phyloP scores from a whole-genome alignment of 805 yeast genomes.

The Myxozyma mucilagina region DNA sequence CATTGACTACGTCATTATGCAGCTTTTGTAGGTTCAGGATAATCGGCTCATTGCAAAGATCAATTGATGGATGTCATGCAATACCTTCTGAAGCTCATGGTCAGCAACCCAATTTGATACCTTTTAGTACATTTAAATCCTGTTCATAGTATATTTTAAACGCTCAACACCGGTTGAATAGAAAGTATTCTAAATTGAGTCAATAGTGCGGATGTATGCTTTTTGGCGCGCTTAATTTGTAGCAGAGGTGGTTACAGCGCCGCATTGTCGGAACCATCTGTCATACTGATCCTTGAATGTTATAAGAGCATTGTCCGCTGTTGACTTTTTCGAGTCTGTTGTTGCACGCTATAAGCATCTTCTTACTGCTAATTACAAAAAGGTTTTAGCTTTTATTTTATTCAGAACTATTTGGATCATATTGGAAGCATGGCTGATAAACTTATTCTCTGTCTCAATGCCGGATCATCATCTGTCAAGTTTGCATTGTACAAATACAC shows the following conservation, averaged over 20 bases:
- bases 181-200: too few relatives aligned
- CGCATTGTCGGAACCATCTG: neutral
- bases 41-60: neutral
- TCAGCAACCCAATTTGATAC: too few relatives aligned
- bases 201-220: neutral
- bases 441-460: slow-evolving; percentile 27
- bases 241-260: neutral
- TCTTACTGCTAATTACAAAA: too few relatives aligned
- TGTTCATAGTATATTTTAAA: too few relatives aligned
- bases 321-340: neutral
- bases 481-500: slow-evolving; percentile 25
- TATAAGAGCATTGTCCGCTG: neutral
- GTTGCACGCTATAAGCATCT: neutral
- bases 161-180: too few relatives aligned
- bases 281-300: too few relatives aligned
- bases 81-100: too few relatives aligned
- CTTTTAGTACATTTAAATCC: too few relatives aligned
- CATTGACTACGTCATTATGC: neutral
- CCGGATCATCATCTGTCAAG: slow-evolving; percentile 33
- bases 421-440: neutral
- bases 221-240: neutral
- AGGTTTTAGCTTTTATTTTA: neutral
- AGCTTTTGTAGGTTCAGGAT: neutral
- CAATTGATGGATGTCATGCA: neutral
- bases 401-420: neutral